These are phyloP conservation scores for Trichoderma gamsii DNA, from an alignment of 495 filamentous ascomycete genomes.

Conservation along the genomic window DNA sequence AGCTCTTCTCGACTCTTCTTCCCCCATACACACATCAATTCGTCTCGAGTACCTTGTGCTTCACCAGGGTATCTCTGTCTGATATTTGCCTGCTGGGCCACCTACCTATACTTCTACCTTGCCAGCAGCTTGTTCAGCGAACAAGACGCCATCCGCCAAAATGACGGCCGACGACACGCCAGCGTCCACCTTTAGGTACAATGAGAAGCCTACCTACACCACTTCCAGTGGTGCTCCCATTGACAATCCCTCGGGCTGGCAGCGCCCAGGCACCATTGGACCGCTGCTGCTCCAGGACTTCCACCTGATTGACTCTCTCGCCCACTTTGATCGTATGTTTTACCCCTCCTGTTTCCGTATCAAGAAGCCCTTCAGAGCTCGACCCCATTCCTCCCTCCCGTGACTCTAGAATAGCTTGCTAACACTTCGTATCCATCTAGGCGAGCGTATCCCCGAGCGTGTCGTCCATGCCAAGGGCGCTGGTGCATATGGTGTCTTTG, in stretches of 20 bases:
- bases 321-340: slow-evolving; percentile 55
- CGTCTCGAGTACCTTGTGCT: not conserved
- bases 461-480: slow-evolving; percentile 43
- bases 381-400: too few relatives aligned
- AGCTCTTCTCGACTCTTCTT: not conserved
- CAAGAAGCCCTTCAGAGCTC: not conserved
- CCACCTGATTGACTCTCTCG: slow-evolving; percentile 47
- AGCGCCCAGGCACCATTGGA: slow-evolving; percentile 32
- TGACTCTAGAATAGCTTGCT: slow-evolving; percentile 5
- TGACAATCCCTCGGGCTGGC: slow-evolving; percentile 32
- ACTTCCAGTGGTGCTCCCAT: slow-evolving; percentile 56
- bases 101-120: too few relatives aligned
- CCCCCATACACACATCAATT: not conserved
- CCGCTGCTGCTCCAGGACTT: slow-evolving; percentile 31
- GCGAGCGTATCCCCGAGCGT: slow-evolving; percentile 34
- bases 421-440: not conserved
- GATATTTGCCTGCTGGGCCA: too few relatives aligned
- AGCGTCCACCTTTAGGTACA: slow-evolving; percentile 8
- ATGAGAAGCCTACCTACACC: slow-evolving; percentile 50
- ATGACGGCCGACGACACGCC: slow-evolving; percentile 39
- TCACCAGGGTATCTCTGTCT: not conserved
- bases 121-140: too few relatives aligned
- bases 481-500: slow-evolving; percentile 75
- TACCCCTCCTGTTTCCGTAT: not conserved
- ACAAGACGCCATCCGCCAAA: slow-evolving; percentile 18